phyloP scores from a whole-genome alignment of 2,329 filamentous ascomycete genomes.

The Neonectria neomacrospora region DNA sequence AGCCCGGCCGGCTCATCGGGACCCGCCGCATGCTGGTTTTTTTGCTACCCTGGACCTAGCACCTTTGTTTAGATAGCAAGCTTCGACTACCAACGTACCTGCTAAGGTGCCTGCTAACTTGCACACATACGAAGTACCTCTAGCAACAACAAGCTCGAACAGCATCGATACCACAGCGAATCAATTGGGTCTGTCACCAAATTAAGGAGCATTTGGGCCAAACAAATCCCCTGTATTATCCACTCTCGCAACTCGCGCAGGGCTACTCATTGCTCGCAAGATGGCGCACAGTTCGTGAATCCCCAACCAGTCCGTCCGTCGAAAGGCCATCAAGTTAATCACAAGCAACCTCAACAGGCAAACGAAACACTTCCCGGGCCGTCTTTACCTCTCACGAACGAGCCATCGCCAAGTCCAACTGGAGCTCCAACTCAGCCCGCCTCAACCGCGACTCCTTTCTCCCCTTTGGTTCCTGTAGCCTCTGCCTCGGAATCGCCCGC shows the following conservation, averaged over 20 bases:
- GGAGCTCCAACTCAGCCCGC: constrained; percentile 85
- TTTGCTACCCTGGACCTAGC: neutral
- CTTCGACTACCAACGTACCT: neutral
- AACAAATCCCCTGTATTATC: no score
- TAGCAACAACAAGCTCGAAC: neutral
- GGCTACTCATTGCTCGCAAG: constrained; percentile 26
- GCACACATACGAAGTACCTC: no score
- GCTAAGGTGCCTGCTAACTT: no score
- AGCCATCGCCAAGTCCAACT: constrained; percentile 80
- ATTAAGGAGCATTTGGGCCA: neutral
- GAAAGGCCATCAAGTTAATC: neutral
- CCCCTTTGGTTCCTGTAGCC: constrained; percentile 86
- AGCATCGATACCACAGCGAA: neutral
- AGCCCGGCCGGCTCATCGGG: neutral
- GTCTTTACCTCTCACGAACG: constrained; percentile 97
- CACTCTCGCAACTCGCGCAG: neutral
- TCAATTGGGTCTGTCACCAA: neutral
- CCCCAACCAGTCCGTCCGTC: neutral
- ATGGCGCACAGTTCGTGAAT: constrained; percentile 59
- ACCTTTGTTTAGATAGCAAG: neutral
- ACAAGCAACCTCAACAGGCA: constrained; percentile 59
- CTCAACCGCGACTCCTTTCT: constrained; percentile 92
- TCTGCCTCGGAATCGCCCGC: constrained; percentile 85
- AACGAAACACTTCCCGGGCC: constrained; percentile 89
- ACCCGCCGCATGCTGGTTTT: neutral